phyloP scores from a whole-genome alignment of 768 basidiomycete species.

The Coprinopsis sp. region DNA sequence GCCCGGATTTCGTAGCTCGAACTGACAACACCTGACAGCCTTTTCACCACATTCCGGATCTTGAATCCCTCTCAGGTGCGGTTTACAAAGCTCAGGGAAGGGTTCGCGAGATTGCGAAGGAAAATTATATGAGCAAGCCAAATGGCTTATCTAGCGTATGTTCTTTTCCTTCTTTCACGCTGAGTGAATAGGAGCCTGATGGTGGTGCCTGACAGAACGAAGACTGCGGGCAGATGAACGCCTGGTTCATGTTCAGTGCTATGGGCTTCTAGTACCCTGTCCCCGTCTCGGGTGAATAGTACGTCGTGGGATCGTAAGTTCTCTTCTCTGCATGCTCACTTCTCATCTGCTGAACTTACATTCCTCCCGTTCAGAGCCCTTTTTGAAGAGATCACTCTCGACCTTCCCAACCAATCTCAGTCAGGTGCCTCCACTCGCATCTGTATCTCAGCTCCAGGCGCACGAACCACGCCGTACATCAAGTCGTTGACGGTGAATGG shows the following conservation, averaged over 20 bases:
- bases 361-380: constrained; percentile 34
- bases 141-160: constrained; percentile 69
- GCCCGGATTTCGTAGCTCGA: neutral
- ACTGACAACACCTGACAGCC: constrained; percentile 39
- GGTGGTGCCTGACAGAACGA: constrained; percentile 53
- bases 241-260: constrained; percentile 81
- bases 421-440: constrained; percentile 27
- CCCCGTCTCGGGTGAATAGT: constrained; percentile 70
- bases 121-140: constrained; percentile 63
- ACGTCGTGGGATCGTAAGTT: constrained; percentile 69
- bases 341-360: neutral
- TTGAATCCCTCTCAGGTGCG: constrained; percentile 69
- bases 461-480: constrained; percentile 56
- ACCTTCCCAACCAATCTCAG: constrained; percentile 40
- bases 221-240: constrained; percentile 89
- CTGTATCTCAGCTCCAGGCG: constrained; percentile 52
- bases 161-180: constrained; percentile 4
- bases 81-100: constrained; percentile 67
- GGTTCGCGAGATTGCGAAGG: constrained; percentile 60
- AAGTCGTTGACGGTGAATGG: constrained; percentile 58
- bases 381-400: constrained; percentile 49
- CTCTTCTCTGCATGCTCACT: neutral
- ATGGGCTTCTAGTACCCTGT: constrained; percentile 85
- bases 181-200: neutral
- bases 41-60: constrained; percentile 82